Evolutionary conservation across 225 moss, liverwort and hornwort genomes (phyloP).

Genomic region (Marchantia paleacea): DNA sequence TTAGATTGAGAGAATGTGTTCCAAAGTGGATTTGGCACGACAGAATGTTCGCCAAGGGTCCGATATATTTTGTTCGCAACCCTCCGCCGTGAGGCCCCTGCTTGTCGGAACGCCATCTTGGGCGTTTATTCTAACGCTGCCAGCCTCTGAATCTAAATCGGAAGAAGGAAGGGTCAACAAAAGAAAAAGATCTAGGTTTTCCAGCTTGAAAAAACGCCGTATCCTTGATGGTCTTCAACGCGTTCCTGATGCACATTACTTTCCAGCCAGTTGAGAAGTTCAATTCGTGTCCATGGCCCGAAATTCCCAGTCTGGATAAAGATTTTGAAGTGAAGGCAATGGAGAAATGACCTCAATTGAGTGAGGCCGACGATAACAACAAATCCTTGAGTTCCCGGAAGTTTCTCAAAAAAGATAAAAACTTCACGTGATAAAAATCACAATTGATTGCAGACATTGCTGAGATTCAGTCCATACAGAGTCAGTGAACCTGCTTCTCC

Average conservation of each 20-base stretch:
- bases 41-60: constrained; percentile 22
- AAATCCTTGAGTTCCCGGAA: not conserved
- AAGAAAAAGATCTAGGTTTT: constrained; percentile 10
- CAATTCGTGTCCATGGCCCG: not conserved
- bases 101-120: constrained; percentile 41
- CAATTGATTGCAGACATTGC: not conserved
- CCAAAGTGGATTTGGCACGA: not conserved
- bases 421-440: not conserved
- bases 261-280: not conserved
- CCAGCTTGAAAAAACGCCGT: constrained; percentile 6
- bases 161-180: not conserved
- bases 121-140: constrained; percentile 12
- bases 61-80: constrained; percentile 23
- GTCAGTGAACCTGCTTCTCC: not conserved
- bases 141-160: constrained; percentile 1
- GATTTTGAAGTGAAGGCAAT: not conserved
- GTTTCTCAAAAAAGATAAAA: not conserved
- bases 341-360: not conserved
- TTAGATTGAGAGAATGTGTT: constrained; percentile 5
- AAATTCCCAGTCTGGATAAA: not conserved
- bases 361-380: not conserved
- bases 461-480: constrained; percentile 7
- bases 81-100: constrained; percentile 36
- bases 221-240: constrained; percentile 4
- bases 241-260: constrained; percentile 22